Evolutionary conservation across 768 basidiomycete genomes (phyloP).

Genomic region (Lactarius vividus): DNA sequence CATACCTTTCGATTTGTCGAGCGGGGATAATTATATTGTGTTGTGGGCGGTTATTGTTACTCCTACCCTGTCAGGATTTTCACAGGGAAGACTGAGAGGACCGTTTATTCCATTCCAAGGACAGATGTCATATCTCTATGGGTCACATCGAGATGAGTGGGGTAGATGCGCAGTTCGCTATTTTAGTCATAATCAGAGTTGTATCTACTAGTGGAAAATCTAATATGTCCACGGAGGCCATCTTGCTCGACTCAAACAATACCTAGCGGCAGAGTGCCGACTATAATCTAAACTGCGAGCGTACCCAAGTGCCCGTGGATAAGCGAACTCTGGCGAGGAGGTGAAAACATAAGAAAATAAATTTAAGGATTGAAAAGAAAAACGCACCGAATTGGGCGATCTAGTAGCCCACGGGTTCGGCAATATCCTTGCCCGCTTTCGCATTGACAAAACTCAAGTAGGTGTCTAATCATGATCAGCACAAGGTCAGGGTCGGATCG

Average conservation of each 20-base stretch:
- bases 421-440: not conserved
- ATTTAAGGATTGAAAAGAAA: not conserved
- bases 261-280: not conserved
- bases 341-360: not conserved
- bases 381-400: not conserved
- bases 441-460: slow-evolving; percentile 23
- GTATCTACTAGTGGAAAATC: too few species aligned
- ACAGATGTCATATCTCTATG: too few species aligned
- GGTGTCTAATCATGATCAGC: slow-evolving; percentile 12
- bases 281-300: too few species aligned
- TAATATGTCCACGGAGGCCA: not conserved
- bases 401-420: not conserved
- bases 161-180: too few species aligned
- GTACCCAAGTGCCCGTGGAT: not conserved
- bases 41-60: not conserved
- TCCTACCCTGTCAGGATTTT: too few species aligned
- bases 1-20: not conserved
- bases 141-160: too few species aligned
- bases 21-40: not conserved
- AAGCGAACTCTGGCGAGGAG: not conserved
- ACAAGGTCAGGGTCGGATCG: not conserved
- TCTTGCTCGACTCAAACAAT: not conserved
- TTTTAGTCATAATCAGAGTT: too few species aligned
- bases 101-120: too few species aligned
- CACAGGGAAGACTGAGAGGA: too few species aligned